These are phyloP conservation scores for Acacia concinna DNA, from an alignment of 331 rosid species.

Conservation along the genomic window DNA sequence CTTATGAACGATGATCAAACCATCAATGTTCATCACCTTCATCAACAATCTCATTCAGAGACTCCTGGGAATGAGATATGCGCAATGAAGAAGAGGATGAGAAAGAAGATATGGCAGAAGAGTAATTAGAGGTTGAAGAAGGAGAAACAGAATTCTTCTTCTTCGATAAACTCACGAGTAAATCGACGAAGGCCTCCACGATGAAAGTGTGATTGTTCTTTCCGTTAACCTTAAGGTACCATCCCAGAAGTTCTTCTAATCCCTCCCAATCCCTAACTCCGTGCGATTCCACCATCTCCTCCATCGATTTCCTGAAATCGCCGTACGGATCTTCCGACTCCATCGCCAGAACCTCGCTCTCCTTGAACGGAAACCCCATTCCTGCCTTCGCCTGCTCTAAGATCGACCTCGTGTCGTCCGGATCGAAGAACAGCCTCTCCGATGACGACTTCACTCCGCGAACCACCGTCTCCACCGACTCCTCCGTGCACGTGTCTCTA, in stretches of 20 bases:
- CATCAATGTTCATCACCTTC: not conserved
- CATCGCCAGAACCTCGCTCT: conserved; percentile 61
- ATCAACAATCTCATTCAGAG: conserved; percentile 39
- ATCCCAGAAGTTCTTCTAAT: conserved; percentile 64
- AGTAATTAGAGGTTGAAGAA: conserved; percentile 12
- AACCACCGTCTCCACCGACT: conserved; percentile 57
- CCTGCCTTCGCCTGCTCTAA: conserved; percentile 45
- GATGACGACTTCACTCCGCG: conserved; percentile 61
- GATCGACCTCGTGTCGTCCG: conserved; percentile 65
- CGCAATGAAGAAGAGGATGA: conserved; percentile 38
- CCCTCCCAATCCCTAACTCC: conserved; percentile 78
- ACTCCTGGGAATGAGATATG: not conserved
- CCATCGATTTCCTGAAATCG: conserved; percentile 80
- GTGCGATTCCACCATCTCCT: conserved; percentile 80
- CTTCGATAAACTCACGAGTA: conserved; percentile 40
- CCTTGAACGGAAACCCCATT: conserved; percentile 43
- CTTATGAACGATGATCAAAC: too few relatives aligned
- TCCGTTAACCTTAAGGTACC: conserved; percentile 67
- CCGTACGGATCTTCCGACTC: conserved; percentile 70
- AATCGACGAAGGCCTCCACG: conserved; percentile 77
- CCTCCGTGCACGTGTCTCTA: not conserved
- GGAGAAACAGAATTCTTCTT: conserved; percentile 6
- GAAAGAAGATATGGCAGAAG: conserved; percentile 45
- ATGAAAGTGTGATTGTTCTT: conserved; percentile 70
- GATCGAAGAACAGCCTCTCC: conserved; percentile 77